Percentiles rank a stretch among this genome's conserved stretches.
phyloP scores from a whole-genome alignment of 257 asterid species.

The Ballota nigra region DNA sequence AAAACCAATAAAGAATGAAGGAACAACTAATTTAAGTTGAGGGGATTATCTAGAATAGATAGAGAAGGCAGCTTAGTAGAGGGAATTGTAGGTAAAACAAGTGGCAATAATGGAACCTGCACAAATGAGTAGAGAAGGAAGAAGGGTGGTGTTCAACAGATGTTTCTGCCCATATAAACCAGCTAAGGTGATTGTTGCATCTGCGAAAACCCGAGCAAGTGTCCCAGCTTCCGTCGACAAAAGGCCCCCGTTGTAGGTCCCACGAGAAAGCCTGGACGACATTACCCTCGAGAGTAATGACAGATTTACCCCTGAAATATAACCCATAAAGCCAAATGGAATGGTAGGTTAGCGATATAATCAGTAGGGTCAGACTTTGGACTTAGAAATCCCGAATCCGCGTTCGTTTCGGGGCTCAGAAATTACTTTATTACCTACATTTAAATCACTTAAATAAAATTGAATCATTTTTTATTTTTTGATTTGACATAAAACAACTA shows the following conservation, averaged over 20 bases:
- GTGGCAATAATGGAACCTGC: constrained; percentile 77
- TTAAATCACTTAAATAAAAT: too few species aligned
- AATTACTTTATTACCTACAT: too few species aligned
- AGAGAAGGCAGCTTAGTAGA: constrained; percentile 41
- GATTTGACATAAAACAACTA: too few species aligned
- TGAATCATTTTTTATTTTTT: too few species aligned
- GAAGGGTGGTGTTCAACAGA: constrained; percentile 74
- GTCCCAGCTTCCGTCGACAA: constrained; percentile 95
- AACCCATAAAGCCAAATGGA: not conserved
- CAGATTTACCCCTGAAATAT: constrained; percentile 65
- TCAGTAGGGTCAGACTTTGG: not conserved
- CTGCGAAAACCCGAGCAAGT: constrained; percentile 86
- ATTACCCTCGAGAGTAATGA: constrained; percentile 89
- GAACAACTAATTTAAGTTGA: not conserved
- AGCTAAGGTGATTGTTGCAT: constrained; percentile 80
- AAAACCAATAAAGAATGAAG: constrained; percentile 30
- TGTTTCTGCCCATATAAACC: constrained; percentile 67
- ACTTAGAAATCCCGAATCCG: too few species aligned
- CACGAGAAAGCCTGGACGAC: constrained; percentile 97
- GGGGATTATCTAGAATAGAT: not conserved
- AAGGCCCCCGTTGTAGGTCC: constrained; percentile 88
- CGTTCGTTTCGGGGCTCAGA: too few species aligned
- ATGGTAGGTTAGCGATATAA: not conserved
- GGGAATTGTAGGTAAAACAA: constrained; percentile 74
- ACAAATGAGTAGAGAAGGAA: constrained; percentile 80